Evolutionary conservation across 2,329 filamentous ascomycete genomes (phyloP), one percentile per base, ranked within the genome.

Genomic region (Talaromyces sp.): DNA sequence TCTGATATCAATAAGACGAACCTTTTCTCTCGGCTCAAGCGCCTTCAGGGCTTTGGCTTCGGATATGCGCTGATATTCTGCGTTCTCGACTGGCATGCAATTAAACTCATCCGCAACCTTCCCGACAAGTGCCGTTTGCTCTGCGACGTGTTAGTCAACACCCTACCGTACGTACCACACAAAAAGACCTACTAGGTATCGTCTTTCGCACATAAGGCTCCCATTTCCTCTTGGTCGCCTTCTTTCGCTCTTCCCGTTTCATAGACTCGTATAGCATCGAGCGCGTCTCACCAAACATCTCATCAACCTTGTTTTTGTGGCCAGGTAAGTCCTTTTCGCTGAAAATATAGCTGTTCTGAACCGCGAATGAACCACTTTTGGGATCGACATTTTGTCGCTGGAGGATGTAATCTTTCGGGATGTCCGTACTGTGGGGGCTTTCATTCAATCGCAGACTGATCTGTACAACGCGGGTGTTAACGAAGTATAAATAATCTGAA

Each of bases 251-350:
- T 57, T 82, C 80, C 15, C 79, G 75, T 70, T 80, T 80, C 73
- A 78, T 77, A 31, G 78, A 73, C 68, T 82, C 79, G 66, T 81
- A 82, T 31, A 82, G 71, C 49, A 78, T 78, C n/a, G 80, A 81
- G 59, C 79, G 76, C n/a, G 73, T 74, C 66, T 80, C 77, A 45
- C 78, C 79, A 63, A 81, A 81, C 22, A 77, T 72, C 19, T 78
- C 75, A 63, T 77, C 74, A 62, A 77, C 73, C 19, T 79, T 79
- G 56, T 80, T 80, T 67, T 84, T 84, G 79, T 88, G 93, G 43
- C 91, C 91, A 0, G 93, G 91, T 25, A 97, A 85, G 73, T 98
- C 92, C 76, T 96, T 93, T 79, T 99, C 95, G 47, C 90, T 93
- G 74, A 99, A 99, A 64, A 98, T 83, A 75, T 90, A 96, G 22